Percentiles rank a stretch among this genome's conserved stretches.
These are phyloP conservation scores for Metschnikowia matae DNA, from an alignment of 805 yeast genomes.

Conservation along the genomic window DNA sequence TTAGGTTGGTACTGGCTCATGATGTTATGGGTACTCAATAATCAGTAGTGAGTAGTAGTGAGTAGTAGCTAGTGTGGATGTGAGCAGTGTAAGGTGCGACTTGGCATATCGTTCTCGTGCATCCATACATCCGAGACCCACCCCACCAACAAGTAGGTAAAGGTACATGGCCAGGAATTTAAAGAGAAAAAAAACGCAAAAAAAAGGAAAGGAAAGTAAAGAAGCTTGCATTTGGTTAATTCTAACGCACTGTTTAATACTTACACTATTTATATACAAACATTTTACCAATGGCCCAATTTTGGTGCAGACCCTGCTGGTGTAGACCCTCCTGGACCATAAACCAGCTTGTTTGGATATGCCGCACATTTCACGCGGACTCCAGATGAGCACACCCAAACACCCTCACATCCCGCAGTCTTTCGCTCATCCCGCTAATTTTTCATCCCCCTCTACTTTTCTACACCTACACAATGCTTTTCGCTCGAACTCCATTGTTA, in stretches of 20 bases:
- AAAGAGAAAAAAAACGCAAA: not conserved
- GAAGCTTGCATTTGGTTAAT: no score
- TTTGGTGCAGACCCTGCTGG: no score
- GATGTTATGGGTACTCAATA: no score
- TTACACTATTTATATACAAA: no score
- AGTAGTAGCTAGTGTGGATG: not conserved
- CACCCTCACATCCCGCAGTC: not conserved
- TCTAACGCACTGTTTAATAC: no score
- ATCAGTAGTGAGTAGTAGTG: not conserved
- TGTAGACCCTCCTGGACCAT: no score
- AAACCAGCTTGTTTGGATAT: no score
- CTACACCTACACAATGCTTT: not conserved
- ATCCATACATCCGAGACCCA: not conserved
- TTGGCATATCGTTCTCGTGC: not conserved
- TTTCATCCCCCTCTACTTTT: not conserved
- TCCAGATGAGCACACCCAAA: not conserved
- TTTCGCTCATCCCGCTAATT: not conserved
- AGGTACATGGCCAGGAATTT: not conserved
- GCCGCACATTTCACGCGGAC: not conserved
- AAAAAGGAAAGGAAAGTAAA: no score
- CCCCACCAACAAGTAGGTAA: not conserved
- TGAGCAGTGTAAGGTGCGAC: not conserved
- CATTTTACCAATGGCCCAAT: no score
- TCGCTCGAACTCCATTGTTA: not conserved
- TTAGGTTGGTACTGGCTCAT: constrained; percentile 24